Percentiles rank a stretch among this genome's conserved stretches.
Evolutionary conservation across 441 rosid species (phyloP).

Genomic region (Gossypium trilobum): DNA sequence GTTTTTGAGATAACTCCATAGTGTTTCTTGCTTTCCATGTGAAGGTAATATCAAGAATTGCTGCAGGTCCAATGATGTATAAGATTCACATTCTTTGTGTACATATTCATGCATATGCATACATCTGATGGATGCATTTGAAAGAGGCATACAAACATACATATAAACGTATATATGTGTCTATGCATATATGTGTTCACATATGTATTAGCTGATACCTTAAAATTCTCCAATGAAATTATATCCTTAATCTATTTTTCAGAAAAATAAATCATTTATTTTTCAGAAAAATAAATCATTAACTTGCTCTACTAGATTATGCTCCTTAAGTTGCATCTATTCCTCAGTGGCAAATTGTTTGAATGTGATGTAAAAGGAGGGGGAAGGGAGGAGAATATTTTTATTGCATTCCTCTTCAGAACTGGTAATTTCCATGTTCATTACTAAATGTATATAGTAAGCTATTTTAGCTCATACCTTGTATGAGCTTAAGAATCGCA

Average conservation of each 20-base stretch:
- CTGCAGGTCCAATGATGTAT: constrained; percentile 40
- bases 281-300: not conserved
- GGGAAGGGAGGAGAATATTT: not conserved
- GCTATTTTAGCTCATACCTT: constrained; percentile 38
- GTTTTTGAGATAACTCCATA: constrained; percentile 55
- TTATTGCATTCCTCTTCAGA: not conserved
- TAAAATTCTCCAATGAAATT: not conserved
- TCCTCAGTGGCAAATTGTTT: not conserved
- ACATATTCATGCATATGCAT: constrained; percentile 1
- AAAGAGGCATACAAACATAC: not conserved
- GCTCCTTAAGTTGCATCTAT: not conserved
- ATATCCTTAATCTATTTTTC: not conserved
- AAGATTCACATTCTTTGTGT: constrained; percentile 2
- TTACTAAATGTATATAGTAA: not conserved
- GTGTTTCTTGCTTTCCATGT: constrained; percentile 75
- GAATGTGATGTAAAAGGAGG: not conserved
- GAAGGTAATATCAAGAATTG: constrained; percentile 71
- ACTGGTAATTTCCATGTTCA: constrained; percentile 2
- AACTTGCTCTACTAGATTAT: not conserved
- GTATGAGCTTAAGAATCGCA: constrained; percentile 65
- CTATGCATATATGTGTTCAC: not conserved
- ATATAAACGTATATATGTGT: not conserved
- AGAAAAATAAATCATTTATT: not conserved
- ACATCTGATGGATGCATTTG: not conserved
- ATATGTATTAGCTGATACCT: not conserved